Evolutionary conservation across 495 filamentous ascomycete genomes (phyloP).

Genomic region (Trichoderma virens): DNA sequence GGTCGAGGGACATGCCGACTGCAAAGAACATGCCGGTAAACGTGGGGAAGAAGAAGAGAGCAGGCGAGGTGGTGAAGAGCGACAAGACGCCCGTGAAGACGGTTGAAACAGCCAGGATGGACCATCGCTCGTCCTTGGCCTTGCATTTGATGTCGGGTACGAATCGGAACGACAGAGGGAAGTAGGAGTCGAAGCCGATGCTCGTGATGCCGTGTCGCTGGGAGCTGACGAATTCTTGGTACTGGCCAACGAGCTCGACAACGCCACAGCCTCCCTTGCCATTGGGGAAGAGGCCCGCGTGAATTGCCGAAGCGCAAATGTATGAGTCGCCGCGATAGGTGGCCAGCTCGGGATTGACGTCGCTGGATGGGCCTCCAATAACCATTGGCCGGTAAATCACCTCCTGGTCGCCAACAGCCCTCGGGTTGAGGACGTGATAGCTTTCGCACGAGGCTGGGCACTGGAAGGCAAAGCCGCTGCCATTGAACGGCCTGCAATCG

Average conservation of each 20-base stretch:
- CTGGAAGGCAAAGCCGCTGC: constrained; percentile 61
- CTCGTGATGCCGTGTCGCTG: constrained; percentile 58
- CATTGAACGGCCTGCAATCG: constrained; percentile 71
- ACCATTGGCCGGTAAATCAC: constrained; percentile 64
- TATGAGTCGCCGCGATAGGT: constrained; percentile 77
- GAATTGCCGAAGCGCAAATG: constrained; percentile 73
- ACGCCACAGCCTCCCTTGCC: constrained; percentile 70
- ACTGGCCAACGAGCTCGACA: constrained; percentile 57
- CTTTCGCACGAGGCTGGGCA: constrained; percentile 71
- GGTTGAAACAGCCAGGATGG: constrained; percentile 63
- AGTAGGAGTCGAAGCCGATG: constrained; percentile 63
- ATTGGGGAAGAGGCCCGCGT: constrained; percentile 64
- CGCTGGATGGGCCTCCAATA: constrained; percentile 60
- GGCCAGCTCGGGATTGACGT: constrained; percentile 23
- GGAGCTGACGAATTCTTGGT: constrained; percentile 52
- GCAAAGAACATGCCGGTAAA: constrained; percentile 72
- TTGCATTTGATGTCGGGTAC: constrained; percentile 41
- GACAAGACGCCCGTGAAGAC: constrained; percentile 58
- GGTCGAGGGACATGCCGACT: constrained; percentile 71
- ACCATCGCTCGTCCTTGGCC: constrained; percentile 62
- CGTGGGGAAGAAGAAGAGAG: constrained; percentile 62
- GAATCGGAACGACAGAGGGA: constrained; percentile 70
- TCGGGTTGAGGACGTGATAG: constrained; percentile 58
- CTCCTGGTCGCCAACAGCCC: constrained; percentile 66
- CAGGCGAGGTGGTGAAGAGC: constrained; percentile 59